These are phyloP conservation scores for Isabelozyma gotoi DNA, from an alignment of 805 yeast genomes.

Conservation along the genomic window DNA sequence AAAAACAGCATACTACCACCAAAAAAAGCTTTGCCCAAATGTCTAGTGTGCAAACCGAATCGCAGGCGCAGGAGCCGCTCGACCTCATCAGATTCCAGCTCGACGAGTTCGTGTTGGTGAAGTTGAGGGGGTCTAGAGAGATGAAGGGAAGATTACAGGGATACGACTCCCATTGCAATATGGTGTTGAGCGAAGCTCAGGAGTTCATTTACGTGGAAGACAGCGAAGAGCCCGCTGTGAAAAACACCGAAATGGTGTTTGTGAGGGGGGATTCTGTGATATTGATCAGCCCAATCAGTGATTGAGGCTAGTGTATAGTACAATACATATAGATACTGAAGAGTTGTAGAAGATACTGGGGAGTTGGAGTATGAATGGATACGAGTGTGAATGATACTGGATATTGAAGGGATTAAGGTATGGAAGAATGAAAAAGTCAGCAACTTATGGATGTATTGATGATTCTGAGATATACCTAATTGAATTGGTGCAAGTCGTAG, in stretches of 20 bases:
- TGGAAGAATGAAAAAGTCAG: too few relatives aligned
- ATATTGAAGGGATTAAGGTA: too few relatives aligned
- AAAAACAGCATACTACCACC: too few relatives aligned
- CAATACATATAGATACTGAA: too few relatives aligned
- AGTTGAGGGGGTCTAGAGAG: slow-evolving; percentile 92
- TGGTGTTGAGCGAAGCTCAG: slow-evolving; percentile 89
- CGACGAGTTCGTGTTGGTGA: slow-evolving; percentile 84
- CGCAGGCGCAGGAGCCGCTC: slow-evolving; percentile 67
- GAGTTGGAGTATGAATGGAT: neutral
- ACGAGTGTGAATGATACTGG: neutral
- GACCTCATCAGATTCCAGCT: slow-evolving; percentile 82
- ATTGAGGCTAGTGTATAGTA: too few relatives aligned
- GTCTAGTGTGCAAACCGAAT: slow-evolving; percentile 32
- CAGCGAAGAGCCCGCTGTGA: slow-evolving; percentile 45
- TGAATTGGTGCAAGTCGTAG: too few relatives aligned
- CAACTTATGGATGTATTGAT: too few relatives aligned
- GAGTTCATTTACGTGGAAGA: slow-evolving; percentile 69
- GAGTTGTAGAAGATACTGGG: neutral
- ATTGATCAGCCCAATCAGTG: slow-evolving; percentile 54
- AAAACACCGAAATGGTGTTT: slow-evolving; percentile 83
- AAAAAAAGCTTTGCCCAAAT: too few relatives aligned
- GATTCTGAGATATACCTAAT: too few relatives aligned
- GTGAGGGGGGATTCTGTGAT: slow-evolving; percentile 98
- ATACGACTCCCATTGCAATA: slow-evolving; percentile 94
- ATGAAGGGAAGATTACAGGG: slow-evolving; percentile 89